phyloP scores from a whole-genome alignment of 805 yeast species.

The Kazachstania martiniae region DNA sequence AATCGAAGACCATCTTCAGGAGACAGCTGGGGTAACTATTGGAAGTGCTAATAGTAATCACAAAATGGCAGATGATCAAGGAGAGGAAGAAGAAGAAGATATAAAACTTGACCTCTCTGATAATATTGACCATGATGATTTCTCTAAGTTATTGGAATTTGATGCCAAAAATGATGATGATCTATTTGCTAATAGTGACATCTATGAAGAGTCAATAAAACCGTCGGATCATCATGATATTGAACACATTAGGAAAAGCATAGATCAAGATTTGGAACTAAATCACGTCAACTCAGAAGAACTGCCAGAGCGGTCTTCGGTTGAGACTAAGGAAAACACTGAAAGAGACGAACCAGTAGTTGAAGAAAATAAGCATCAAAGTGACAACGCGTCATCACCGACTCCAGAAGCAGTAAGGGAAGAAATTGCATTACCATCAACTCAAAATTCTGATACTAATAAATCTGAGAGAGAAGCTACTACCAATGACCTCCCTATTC shows the following conservation, averaged over 20 bases:
- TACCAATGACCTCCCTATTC: too few species aligned
- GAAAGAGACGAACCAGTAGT: not conserved
- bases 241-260: slow-evolving; percentile 4
- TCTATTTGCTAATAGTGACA: slow-evolving; percentile 10
- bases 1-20: too few species aligned
- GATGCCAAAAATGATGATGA: slow-evolving; percentile 24
- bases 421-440: too few species aligned
- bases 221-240: not conserved
- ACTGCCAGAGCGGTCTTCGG: not conserved
- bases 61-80: too few species aligned
- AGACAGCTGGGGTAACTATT: too few species aligned
- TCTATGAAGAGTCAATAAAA: slow-evolving; percentile 4
- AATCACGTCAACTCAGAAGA: not conserved
- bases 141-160: slow-evolving; percentile 24
- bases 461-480: too few species aligned
- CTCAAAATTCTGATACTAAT: too few species aligned
- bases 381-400: too few species aligned
- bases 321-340: not conserved
- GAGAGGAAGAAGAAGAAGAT: too few species aligned
- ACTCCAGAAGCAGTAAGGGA: too few species aligned
- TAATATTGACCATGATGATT: slow-evolving; percentile 20
- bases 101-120: slow-evolving; percentile 12
- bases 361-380: too few species aligned
- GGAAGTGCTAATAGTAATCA: too few species aligned
- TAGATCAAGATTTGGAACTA: slow-evolving; percentile 1